A percentile compares a stretch with the other conserved stretches of the same genome.
These are phyloP conservation scores for Polytrichum commune DNA, from an alignment of 225 moss, liverwort and hornwort genomes.

Conservation along the genomic window DNA sequence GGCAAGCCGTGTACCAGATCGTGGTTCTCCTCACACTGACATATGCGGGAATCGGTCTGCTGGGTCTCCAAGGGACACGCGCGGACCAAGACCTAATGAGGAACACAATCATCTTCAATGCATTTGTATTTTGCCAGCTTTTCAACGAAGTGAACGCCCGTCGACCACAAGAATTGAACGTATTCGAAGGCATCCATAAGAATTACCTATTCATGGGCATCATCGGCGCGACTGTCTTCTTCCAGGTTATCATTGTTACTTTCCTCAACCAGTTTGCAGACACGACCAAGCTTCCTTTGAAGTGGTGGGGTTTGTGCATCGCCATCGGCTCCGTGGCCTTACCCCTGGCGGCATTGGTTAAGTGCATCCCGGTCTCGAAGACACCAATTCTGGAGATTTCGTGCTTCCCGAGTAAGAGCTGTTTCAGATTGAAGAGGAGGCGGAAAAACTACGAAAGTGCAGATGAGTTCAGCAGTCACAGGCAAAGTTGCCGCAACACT, in stretches of 20 bases:
- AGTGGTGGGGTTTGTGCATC: constrained; percentile 37
- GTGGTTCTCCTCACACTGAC: constrained; percentile 18
- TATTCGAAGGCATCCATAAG: constrained; percentile 35
- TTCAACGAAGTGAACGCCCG: constrained; percentile 42
- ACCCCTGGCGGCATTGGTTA: constrained; percentile 26
- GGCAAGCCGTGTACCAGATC: constrained; percentile 41
- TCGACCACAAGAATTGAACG: constrained; percentile 23
- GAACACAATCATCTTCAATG: no score
- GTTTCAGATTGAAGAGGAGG: constrained; percentile 32
- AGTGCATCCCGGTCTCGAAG: constrained; percentile 27
- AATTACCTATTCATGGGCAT: constrained; percentile 34
- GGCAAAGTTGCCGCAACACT: no score
- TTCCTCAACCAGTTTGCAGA: constrained; percentile 14
- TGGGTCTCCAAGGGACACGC: constrained; percentile 29
- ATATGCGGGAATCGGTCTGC: constrained; percentile 26
- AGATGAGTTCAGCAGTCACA: no score
- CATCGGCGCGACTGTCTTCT: constrained; percentile 24
- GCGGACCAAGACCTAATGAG: constrained; percentile 35
- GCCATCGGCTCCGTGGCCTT: constrained; percentile 23
- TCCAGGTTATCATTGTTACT: constrained; percentile 46
- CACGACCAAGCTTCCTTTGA: no score
- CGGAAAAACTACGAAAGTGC: no score
- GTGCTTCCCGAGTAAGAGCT: constrained; percentile 23
- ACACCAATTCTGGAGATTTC: constrained; percentile 34
- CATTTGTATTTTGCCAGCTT: no score